Evolutionary conservation across 148 eudicot species (phyloP).

Genomic region (Talinum fruticosum): DNA sequence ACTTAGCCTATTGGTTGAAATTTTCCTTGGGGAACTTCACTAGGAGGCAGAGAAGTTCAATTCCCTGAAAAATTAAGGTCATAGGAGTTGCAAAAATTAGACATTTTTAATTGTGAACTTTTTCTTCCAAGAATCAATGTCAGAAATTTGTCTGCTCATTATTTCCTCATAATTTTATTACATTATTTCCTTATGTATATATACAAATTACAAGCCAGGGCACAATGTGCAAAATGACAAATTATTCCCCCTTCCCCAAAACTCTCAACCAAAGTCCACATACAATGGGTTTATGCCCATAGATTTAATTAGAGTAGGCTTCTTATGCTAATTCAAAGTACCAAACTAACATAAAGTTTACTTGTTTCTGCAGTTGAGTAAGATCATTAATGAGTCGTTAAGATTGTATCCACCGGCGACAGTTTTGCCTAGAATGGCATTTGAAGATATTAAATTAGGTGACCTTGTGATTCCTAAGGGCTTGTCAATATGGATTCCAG

Average conservation of each 20-base stretch:
- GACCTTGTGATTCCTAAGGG: conserved; percentile 82
- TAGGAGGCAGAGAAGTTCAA: background rate
- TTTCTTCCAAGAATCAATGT: conserved; percentile 17
- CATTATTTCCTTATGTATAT: background rate
- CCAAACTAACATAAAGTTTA: background rate
- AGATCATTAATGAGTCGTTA: conserved; percentile 81
- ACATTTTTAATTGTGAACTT: conserved; percentile 10
- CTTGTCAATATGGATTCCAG: conserved; percentile 90
- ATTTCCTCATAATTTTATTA: conserved; percentile 3
- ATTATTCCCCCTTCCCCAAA: background rate
- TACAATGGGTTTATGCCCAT: conserved; percentile 9
- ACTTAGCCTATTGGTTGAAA: background rate
- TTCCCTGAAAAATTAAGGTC: conserved; percentile 14
- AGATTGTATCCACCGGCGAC: conserved; percentile 92
- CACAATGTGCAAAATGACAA: conserved; percentile 8
- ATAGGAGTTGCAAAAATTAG: background rate
- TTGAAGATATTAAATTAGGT: conserved; percentile 69
- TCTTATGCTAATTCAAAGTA: no score
- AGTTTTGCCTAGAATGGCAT: conserved; percentile 82
- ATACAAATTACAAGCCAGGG: no score
- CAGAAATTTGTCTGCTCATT: conserved; percentile 19
- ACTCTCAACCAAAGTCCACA: background rate
- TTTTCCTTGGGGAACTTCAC: background rate
- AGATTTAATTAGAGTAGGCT: background rate
- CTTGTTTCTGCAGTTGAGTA: conserved; percentile 48